phyloP scores from a whole-genome alignment of 768 basidiomycete genomes.

The Pleurotus tuoliensis region DNA sequence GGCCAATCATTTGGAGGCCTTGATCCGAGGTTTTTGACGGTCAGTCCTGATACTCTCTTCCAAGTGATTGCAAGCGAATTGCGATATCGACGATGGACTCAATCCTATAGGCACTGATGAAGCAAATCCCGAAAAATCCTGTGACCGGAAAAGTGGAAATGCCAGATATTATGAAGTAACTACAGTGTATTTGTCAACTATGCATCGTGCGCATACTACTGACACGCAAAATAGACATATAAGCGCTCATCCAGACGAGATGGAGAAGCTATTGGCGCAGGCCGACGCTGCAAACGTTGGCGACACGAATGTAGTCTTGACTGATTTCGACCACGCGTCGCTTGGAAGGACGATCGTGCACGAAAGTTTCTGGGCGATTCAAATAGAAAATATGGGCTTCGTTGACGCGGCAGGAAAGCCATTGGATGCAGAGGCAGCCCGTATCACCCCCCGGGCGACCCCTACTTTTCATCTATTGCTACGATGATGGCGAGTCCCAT shows the following conservation, averaged over 20 bases:
- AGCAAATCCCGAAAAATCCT: slow-evolving; percentile 20
- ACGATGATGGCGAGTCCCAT: slow-evolving; percentile 23
- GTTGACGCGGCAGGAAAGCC: slow-evolving; percentile 15
- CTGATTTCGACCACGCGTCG: slow-evolving; percentile 17
- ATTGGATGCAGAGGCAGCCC: slow-evolving; percentile 12
- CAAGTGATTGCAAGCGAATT: background rate
- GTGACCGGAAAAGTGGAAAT: slow-evolving; percentile 19
- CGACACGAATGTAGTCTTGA: slow-evolving; percentile 16
- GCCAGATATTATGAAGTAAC: slow-evolving; percentile 19
- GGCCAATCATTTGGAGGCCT: too few species aligned
- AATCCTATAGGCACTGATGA: slow-evolving; percentile 4
- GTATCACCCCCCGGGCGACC: slow-evolving; percentile 14
- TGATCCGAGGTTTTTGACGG: too few species aligned
- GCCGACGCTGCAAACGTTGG: too few species aligned
- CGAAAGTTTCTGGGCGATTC: slow-evolving; percentile 29
- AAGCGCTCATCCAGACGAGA: too few species aligned
- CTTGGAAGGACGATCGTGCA: slow-evolving; percentile 19
- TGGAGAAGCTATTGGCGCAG: too few species aligned
- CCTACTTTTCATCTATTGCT: slow-evolving; percentile 24
- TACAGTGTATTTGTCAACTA: background rate
- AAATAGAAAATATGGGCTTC: slow-evolving; percentile 24
- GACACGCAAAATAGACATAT: slow-evolving; percentile 17
- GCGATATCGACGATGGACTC: background rate
- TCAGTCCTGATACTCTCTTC: too few species aligned
- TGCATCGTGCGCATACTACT: background rate